Base-by-base conservation (phyloP, 2,329 filamentous ascomycete species). In the Furcasterigmium furcatum region DNA sequence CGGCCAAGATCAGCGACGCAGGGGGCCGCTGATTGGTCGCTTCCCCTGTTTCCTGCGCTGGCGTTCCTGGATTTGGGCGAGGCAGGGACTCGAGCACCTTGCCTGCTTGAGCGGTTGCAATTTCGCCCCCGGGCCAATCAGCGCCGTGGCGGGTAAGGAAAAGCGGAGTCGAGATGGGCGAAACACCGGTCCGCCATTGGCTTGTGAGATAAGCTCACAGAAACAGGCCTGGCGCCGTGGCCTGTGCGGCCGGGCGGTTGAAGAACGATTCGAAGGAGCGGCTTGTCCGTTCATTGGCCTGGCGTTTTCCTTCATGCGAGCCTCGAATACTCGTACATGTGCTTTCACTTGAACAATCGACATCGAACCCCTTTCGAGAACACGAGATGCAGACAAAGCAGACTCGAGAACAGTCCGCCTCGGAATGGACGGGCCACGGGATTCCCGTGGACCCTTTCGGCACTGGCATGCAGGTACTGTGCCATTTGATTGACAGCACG, bases 51-150 rank as follows among this genome's bases (percentile, higher is more conserved):
- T 27, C 12, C 24, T 27, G 24, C 24, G 7, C 24, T 27, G 24
- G 24, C 24, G 24, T 27, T 27, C 24, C 24, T 27, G 24, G 38
- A 40, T 40, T 40, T 24, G 38, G 25, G 38, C 21, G 38, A 7
- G 24, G 24, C 24, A 27, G 24, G 24, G 24, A 27, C 24, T 7
- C 24, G 7, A 27, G 24, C 7, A 12, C 24, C 24, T 12, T 7
- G 24, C 7, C 24, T 42, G 40, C 27, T 21, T 24, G 40, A 22
- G 41, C 32, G 41, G 24, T 36, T 43, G 41, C 41, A 43, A 43
- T 43, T 38, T 43, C 40, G 16, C 12, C 41, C 12, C 3, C 30
- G 20, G 16, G 14, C 41, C 41, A 43, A 43, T 43, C 9, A 36
- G 8, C n/a, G 41, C 9, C 19, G 7, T 9, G 14, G 6, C 30